Conservation (phyloP, 345 rosid species). For the Clausena lansium region DNA sequence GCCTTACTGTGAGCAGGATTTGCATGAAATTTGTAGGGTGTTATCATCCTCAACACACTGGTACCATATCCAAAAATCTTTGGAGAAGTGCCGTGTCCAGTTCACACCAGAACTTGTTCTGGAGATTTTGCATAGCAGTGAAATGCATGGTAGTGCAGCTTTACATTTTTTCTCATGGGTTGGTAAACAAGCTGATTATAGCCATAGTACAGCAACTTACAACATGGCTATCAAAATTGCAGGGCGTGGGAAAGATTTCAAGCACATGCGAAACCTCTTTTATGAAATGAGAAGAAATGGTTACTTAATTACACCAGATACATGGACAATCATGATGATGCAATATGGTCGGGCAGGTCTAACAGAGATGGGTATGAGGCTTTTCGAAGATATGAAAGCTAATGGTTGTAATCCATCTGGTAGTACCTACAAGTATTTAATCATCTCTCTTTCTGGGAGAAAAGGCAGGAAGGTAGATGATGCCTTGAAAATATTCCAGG, state of each 20-base stretch:
- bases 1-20: conserved; percentile 35
- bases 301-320: conserved; percentile 53
- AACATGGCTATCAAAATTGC: conserved; percentile 84
- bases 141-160: conserved; percentile 54
- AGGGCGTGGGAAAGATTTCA: conserved; percentile 79
- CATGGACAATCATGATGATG: conserved; percentile 91
- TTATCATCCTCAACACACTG: conserved; percentile 31
- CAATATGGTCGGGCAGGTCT: conserved; percentile 82
- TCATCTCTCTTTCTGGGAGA: conserved; percentile 63
- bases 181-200: conserved; percentile 55
- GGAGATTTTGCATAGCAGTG: conserved; percentile 43
- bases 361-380: conserved; percentile 61
- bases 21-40: conserved; percentile 45
- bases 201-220: conserved; percentile 72
- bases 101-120: conserved; percentile 71
- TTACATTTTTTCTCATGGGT: conserved; percentile 76
- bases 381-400: conserved; percentile 72
- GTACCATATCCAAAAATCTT: conserved; percentile 36
- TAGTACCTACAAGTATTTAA: conserved; percentile 69
- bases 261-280: conserved; percentile 72
- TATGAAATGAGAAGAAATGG: conserved; percentile 76
- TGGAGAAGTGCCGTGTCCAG: conserved; percentile 44
- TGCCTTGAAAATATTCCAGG: conserved; percentile 54
- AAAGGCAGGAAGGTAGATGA: conserved; percentile 70
- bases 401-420: conserved; percentile 39